Percentiles rank a stretch among this genome's conserved stretches.
phyloP scores from a whole-genome alignment of 2,329 filamentous ascomycete genomes.

The Calonectria pteridis region DNA sequence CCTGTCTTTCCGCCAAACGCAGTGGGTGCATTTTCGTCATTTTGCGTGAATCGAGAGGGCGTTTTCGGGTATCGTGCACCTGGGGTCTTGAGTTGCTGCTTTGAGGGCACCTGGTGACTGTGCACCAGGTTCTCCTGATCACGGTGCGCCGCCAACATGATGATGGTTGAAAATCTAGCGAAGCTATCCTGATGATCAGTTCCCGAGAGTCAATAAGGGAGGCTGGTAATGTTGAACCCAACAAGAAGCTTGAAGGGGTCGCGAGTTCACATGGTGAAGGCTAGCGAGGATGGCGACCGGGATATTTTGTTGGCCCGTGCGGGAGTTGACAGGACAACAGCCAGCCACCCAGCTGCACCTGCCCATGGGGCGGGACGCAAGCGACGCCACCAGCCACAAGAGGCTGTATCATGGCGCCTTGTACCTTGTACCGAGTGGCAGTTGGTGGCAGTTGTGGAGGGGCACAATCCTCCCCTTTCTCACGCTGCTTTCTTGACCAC shows the following conservation, averaged over 20 bases:
- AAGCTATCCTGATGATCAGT: slow-evolving; percentile 17
- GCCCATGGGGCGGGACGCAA: slow-evolving; percentile 15
- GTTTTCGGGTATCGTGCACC: slow-evolving; percentile 83
- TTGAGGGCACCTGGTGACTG: slow-evolving; percentile 78
- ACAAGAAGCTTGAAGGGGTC: slow-evolving; percentile 17
- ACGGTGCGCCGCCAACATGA: slow-evolving; percentile 81
- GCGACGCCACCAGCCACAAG: slow-evolving; percentile 46
- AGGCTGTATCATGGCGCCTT: slow-evolving; percentile 34
- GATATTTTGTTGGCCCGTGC: slow-evolving; percentile 41
- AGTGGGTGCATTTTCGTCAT: slow-evolving; percentile 81
- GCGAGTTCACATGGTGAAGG: slow-evolving; percentile 3
- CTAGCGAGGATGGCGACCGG: slow-evolving; percentile 21
- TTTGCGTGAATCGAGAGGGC: slow-evolving; percentile 80
- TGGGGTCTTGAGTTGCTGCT: slow-evolving; percentile 87
- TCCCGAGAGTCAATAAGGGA: slow-evolving; percentile 23
- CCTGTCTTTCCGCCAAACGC: slow-evolving; percentile 55
- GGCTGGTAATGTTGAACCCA: slow-evolving; percentile 13
- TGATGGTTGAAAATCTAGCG: slow-evolving; percentile 13
- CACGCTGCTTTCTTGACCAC: slow-evolving; percentile 45
- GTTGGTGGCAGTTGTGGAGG: slow-evolving; percentile 49
- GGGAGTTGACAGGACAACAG: slow-evolving; percentile 48
- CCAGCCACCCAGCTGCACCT: slow-evolving; percentile 17
- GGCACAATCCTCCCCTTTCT: slow-evolving; percentile 54
- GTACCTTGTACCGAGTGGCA: slow-evolving; percentile 36
- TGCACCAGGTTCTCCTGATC: slow-evolving; percentile 92